Conservation (phyloP, 306 rosid species). For the Potentilla sterilis region DNA sequence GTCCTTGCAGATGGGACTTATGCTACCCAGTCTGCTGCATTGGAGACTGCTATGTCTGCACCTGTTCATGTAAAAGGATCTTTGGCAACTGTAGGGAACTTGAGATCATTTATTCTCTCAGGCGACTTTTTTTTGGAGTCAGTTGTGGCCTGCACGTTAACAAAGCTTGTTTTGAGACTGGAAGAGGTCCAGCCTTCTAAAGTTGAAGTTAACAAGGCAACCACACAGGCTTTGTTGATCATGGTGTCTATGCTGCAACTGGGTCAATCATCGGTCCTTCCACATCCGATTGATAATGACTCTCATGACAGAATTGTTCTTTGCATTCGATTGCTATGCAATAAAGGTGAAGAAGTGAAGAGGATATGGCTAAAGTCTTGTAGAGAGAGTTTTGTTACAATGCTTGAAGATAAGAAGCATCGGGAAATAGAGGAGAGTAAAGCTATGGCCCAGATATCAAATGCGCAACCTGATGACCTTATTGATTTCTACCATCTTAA, state of each 20-base stretch:
- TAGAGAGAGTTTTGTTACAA: slow-evolving; percentile 86
- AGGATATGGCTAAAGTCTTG: slow-evolving; percentile 88
- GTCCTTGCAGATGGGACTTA: slow-evolving; percentile 96
- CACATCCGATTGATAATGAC: slow-evolving; percentile 90
- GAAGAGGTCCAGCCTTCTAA: slow-evolving; percentile 90
- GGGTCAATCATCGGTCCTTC: slow-evolving; percentile 78
- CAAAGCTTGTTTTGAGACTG: slow-evolving; percentile 84
- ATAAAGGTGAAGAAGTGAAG: slow-evolving; percentile 60
- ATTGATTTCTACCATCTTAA: slow-evolving; percentile 96
- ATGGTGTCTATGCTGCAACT: slow-evolving; percentile 88
- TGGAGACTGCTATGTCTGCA: slow-evolving; percentile 87
- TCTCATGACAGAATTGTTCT: slow-evolving; percentile 83
- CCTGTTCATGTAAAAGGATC: slow-evolving; percentile 85
- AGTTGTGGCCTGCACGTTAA: slow-evolving; percentile 77
- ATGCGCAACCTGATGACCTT: slow-evolving; percentile 98
- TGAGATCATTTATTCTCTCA: slow-evolving; percentile 86
- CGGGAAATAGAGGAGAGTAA: slow-evolving; percentile 80
- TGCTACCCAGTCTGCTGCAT: slow-evolving; percentile 97
- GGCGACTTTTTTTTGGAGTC: slow-evolving; percentile 97
- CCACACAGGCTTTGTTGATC: slow-evolving; percentile 65
- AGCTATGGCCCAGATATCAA: slow-evolving; percentile 79
- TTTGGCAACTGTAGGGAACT: slow-evolving; percentile 66
- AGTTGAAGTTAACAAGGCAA: slow-evolving; percentile 74
- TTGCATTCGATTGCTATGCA: slow-evolving; percentile 74
- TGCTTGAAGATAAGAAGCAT: slow-evolving; percentile 90